phyloP scores from a whole-genome alignment of 331 rosid species.

The Phaseolus coccineus region DNA sequence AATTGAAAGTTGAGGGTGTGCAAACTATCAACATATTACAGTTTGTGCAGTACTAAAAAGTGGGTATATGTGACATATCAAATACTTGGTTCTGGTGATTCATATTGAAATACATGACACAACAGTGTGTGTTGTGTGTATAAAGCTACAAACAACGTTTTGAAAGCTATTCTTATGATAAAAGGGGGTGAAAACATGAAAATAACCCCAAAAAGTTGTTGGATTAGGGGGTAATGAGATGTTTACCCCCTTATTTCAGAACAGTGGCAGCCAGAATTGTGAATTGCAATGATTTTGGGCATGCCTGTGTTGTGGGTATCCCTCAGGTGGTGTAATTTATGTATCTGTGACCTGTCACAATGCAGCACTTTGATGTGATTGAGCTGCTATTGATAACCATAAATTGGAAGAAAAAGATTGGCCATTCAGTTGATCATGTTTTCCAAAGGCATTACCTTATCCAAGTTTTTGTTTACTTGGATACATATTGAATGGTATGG shows the following conservation, averaged over 20 bases:
- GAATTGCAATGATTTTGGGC: not conserved
- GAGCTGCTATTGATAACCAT: not conserved
- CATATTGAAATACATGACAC: not conserved
- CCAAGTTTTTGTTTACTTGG: conserved; percentile 17
- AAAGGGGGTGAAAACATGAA: not conserved
- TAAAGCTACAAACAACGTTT: not conserved
- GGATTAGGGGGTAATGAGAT: not conserved
- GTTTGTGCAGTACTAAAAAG: not conserved
- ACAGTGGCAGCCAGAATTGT: not conserved
- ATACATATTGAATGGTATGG: not conserved
- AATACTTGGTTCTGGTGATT: not conserved
- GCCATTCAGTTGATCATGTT: conserved; percentile 8
- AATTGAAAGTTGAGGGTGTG: not conserved
- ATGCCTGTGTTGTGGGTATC: not conserved
- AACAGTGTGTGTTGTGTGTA: not conserved
- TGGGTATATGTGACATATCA: not conserved
- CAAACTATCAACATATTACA: not conserved
- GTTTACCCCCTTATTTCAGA: not conserved
- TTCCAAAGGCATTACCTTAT: conserved; percentile 13
- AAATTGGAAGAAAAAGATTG: not conserved
- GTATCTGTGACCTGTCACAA: not conserved
- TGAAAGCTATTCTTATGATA: not conserved
- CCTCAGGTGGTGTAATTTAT: not conserved
- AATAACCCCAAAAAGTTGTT: not conserved
- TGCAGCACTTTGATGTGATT: not conserved